These are phyloP conservation scores for Leccinum huronense DNA, from an alignment of 1,284 basidiomycete genomes.

Conservation along the genomic window DNA sequence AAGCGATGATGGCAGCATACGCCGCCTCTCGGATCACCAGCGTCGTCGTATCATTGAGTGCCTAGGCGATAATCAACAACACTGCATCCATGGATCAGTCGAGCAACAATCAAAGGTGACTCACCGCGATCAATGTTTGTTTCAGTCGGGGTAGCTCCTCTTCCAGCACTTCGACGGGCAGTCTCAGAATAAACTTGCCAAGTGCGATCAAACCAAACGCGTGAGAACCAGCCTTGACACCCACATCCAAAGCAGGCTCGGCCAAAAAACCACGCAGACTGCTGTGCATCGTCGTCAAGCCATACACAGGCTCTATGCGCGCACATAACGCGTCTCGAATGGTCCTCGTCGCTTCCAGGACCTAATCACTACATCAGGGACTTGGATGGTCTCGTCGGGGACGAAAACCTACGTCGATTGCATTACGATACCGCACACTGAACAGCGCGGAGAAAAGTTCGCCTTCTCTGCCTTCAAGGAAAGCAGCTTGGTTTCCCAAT, in stretches of 20 bases:
- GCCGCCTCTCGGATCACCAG: slow-evolving; percentile 79
- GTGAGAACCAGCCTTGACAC: slow-evolving; percentile 62
- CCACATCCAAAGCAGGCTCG: slow-evolving; percentile 45
- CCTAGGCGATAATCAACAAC: slow-evolving; percentile 40
- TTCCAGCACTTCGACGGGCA: slow-evolving; percentile 79
- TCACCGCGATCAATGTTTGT: slow-evolving; percentile 63
- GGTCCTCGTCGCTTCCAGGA: slow-evolving; percentile 75
- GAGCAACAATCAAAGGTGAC: slow-evolving; percentile 29
- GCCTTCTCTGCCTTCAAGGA: slow-evolving; percentile 71
- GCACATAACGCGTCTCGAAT: slow-evolving; percentile 70
- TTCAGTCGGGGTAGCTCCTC: slow-evolving; percentile 78
- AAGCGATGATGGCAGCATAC: slow-evolving; percentile 75
- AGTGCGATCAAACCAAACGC: slow-evolving; percentile 79
- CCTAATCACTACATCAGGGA: slow-evolving; percentile 41
- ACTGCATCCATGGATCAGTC: background rate
- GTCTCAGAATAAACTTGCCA: slow-evolving; percentile 73
- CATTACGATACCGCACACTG: slow-evolving; percentile 64
- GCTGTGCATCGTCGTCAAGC: slow-evolving; percentile 75
- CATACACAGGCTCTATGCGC: slow-evolving; percentile 77
- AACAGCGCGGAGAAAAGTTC: slow-evolving; percentile 66
- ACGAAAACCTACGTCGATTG: slow-evolving; percentile 52
- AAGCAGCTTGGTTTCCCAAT: slow-evolving; percentile 61
- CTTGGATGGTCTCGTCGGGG: slow-evolving; percentile 7
- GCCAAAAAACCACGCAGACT: slow-evolving; percentile 61
- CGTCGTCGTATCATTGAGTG: slow-evolving; percentile 67